Conservation (phyloP, 2,329 filamentous ascomycete species). For the Fusarium oxysporum region DNA sequence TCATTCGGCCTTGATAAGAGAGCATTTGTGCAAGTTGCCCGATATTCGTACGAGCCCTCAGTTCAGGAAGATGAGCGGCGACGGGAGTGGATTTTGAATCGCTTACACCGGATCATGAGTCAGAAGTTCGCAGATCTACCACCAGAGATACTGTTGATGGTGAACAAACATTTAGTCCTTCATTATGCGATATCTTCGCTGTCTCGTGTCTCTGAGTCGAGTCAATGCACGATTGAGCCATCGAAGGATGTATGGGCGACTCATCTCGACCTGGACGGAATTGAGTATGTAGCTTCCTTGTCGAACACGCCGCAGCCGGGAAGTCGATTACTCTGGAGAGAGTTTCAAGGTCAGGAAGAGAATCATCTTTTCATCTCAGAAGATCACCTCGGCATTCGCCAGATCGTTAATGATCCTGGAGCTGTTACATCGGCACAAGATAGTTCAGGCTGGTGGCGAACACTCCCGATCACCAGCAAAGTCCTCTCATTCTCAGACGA, state of each 20-base stretch:
- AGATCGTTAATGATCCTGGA: conserved; percentile 1
- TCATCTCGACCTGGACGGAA: conserved; percentile 19
- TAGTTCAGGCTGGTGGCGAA: conserved; percentile 23
- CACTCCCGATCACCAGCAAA: background rate
- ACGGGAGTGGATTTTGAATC: conserved; percentile 5
- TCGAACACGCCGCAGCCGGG: conserved; percentile 7
- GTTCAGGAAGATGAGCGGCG: conserved; percentile 8
- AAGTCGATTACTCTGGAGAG: conserved; percentile 8
- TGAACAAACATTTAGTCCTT: conserved; percentile 6
- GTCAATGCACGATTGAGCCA: conserved; percentile 1
- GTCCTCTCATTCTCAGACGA: conserved; percentile 9
- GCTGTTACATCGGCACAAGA: background rate
- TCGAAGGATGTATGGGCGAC: conserved; percentile 23
- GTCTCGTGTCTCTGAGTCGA: background rate
- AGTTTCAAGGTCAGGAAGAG: rapidly evolving
- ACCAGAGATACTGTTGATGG: conserved; percentile 7
- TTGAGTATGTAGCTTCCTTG: conserved; percentile 23
- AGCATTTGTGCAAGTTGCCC: conserved; percentile 4
- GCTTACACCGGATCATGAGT: conserved; percentile 4
- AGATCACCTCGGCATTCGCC: conserved; percentile 28
- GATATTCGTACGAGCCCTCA: conserved; percentile 26
- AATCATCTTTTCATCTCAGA: conserved; percentile 19
- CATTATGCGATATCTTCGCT: conserved; percentile 23
- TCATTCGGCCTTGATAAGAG: background rate
- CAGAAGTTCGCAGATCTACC: conserved; percentile 6